phyloP scores from a whole-genome alignment of 108 stramenopile species.

The Discostella pseudostelligera region DNA sequence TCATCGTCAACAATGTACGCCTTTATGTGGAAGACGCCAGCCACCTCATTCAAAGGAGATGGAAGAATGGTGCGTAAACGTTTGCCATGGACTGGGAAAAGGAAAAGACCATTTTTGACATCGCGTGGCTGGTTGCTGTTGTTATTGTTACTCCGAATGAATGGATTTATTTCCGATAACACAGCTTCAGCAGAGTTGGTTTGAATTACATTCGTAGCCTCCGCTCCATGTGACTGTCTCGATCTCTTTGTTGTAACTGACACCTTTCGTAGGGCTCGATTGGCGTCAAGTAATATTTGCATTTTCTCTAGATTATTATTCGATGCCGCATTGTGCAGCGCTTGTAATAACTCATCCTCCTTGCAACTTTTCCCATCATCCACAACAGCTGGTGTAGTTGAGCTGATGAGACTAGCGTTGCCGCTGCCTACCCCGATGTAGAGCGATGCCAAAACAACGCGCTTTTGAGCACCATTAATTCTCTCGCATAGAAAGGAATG shows the following conservation, averaged over 20 bases:
- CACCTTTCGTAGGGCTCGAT: constrained; percentile 69
- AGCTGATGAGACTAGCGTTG: background rate
- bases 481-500: constrained; percentile 56
- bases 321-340: constrained; percentile 32
- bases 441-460: constrained; percentile 73
- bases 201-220: background rate
- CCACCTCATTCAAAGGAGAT: constrained; percentile 78
- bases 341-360: constrained; percentile 60
- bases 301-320: constrained; percentile 25
- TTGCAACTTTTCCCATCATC: too few species aligned
- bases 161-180: constrained; percentile 34
- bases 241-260: constrained; percentile 23
- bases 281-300: constrained; percentile 72
- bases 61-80: constrained; percentile 53
- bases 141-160: constrained; percentile 46
- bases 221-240: constrained; percentile 7
- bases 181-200: constrained; percentile 34
- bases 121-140: constrained; percentile 26
- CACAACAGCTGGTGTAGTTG: constrained; percentile 12
- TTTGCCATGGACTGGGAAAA: constrained; percentile 61
- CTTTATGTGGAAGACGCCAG: constrained; percentile 88
- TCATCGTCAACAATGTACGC: constrained; percentile 80
- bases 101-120: constrained; percentile 38
- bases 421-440: constrained; percentile 74
- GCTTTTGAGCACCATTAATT: constrained; percentile 60